Evolutionary conservation across 495 filamentous ascomycete species (phyloP).

Genomic region (Barbatosphaeria neglecta): DNA sequence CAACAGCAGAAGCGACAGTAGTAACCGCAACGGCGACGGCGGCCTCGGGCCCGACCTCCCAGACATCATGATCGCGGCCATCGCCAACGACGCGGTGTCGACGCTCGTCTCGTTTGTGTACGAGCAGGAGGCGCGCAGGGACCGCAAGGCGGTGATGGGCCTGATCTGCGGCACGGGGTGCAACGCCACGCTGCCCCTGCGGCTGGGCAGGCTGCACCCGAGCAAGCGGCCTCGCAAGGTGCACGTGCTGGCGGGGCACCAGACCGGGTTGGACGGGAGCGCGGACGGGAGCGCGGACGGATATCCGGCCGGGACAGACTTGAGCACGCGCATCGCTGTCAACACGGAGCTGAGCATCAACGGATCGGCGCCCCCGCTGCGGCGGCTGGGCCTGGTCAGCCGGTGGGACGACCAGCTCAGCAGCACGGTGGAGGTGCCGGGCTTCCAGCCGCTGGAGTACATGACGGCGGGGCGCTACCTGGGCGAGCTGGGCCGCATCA

Average conservation of each 20-base stretch:
- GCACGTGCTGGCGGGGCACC: constrained; percentile 50
- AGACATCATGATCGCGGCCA: constrained; percentile 57
- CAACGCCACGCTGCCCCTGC: constrained; percentile 71
- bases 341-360: constrained; percentile 85
- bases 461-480: constrained; percentile 79
- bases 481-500: constrained; percentile 67
- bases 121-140: constrained; percentile 25
- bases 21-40: too few relatives aligned
- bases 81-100: constrained; percentile 72
- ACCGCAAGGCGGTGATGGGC: constrained; percentile 54
- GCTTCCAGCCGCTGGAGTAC: constrained; percentile 80
- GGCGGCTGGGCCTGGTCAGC: constrained; percentile 51
- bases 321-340: constrained; percentile 63
- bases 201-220: constrained; percentile 48
- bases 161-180: constrained; percentile 76
- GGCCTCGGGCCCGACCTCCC: constrained; percentile 37
- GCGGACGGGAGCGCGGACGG: background rate
- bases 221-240: constrained; percentile 41
- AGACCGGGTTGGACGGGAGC: background rate
- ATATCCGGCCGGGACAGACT: too few relatives aligned
- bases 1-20: too few relatives aligned
- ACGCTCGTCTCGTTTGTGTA: constrained; percentile 70
- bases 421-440: constrained; percentile 52
- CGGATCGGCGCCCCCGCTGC: constrained; percentile 55
- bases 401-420: constrained; percentile 63